Conservation (phyloP, 2,329 filamentous ascomycete species). For the Fusarium veterinarium region DNA sequence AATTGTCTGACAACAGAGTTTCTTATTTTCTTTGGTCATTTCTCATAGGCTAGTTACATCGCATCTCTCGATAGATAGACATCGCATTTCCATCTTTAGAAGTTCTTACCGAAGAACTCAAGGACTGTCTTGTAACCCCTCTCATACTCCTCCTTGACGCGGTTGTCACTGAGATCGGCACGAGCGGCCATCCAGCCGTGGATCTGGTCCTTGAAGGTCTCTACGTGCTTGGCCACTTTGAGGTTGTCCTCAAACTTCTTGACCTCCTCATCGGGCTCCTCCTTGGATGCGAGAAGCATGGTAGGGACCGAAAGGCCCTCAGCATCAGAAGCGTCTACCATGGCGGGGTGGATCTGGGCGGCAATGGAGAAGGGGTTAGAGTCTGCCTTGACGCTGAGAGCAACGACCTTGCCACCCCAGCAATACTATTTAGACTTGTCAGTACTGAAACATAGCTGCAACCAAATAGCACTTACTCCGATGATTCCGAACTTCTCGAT, state of each 20-base stretch:
- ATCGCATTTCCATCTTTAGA: constrained; percentile 42
- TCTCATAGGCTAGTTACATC: constrained; percentile 21
- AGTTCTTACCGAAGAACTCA: constrained; percentile 67
- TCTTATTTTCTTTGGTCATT: constrained; percentile 12
- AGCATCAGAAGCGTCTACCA: constrained; percentile 73
- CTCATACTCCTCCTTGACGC: constrained; percentile 70
- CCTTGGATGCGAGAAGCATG: constrained; percentile 72
- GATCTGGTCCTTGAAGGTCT: constrained; percentile 74
- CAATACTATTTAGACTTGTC: constrained; percentile 60
- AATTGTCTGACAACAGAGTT: not conserved
- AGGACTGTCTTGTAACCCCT: constrained; percentile 71
- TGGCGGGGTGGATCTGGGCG: constrained; percentile 68
- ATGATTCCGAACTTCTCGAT: constrained; percentile 71
- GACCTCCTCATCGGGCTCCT: constrained; percentile 68
- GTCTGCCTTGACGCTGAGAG: constrained; percentile 60
- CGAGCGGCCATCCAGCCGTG: constrained; percentile 82
- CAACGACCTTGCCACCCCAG: constrained; percentile 77
- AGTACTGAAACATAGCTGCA: not conserved
- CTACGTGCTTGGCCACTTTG: constrained; percentile 67
- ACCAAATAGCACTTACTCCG: constrained; percentile 58
- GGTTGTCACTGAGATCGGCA: constrained; percentile 66
- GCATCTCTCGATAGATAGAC: not conserved
- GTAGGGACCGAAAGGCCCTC: constrained; percentile 69
- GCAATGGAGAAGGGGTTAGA: constrained; percentile 67
- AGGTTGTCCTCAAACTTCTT: constrained; percentile 67